These are phyloP conservation scores for Vanrija sp. DNA, from an alignment of 1,284 basidiomycete genomes.

Conservation along the genomic window DNA sequence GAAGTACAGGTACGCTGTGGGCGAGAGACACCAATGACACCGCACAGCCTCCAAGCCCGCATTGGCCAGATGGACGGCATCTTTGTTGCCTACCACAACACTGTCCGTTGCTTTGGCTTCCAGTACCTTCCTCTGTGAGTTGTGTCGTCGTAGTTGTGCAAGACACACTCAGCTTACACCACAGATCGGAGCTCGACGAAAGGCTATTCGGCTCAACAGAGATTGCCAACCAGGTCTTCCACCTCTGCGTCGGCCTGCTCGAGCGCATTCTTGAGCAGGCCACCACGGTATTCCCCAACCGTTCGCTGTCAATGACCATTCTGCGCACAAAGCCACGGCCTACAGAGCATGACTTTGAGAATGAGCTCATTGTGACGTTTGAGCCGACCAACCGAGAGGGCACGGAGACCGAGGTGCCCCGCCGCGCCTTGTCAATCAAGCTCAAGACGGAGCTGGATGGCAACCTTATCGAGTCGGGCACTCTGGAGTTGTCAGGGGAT, in stretches of 20 bases:
- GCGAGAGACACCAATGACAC: neutral
- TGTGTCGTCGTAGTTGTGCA: neutral
- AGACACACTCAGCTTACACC: neutral
- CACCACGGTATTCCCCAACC: constrained; percentile 60
- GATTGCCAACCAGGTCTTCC: constrained; percentile 71
- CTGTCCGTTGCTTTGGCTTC: constrained; percentile 83
- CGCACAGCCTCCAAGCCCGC: constrained; percentile 81
- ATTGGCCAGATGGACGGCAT: constrained; percentile 98
- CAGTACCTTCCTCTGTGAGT: constrained; percentile 74
- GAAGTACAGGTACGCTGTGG: constrained; percentile 69
- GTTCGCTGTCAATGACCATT: constrained; percentile 35
- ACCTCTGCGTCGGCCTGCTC: constrained; percentile 67
- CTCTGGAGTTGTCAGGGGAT: constrained; percentile 26
- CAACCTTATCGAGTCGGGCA: constrained; percentile 23
- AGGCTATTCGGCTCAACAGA: constrained; percentile 65
- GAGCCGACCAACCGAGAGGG: constrained; percentile 58
- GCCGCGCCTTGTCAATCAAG: constrained; percentile 52
- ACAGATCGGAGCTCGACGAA: constrained; percentile 73
- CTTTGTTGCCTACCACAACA: constrained; percentile 93
- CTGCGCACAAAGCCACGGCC: constrained; percentile 58
- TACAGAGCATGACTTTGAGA: constrained; percentile 23
- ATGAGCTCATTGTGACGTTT: constrained; percentile 55
- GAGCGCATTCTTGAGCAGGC: constrained; percentile 67
- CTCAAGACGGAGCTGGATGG: constrained; percentile 47
- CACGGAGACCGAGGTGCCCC: constrained; percentile 35